Evolutionary conservation across 148 eudicot species (phyloP), one percentile per base, ranked within the genome.

Genomic region (Cornus controversa): DNA sequence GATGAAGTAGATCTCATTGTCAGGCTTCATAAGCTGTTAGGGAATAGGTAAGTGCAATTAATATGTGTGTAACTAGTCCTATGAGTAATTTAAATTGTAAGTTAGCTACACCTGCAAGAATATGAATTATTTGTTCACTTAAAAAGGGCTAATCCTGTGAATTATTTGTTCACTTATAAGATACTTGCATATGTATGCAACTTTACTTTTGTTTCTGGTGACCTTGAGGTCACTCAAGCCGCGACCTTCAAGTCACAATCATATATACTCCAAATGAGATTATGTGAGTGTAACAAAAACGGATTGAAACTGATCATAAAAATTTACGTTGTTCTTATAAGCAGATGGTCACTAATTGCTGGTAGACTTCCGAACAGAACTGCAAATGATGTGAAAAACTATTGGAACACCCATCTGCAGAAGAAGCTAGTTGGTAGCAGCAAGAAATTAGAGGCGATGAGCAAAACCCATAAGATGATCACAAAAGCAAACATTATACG

Each of bases 1-100:
- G 78, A 66, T 25, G 71, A 75, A 47, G 36, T 71, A 27, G 74
- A 71, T 50, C 74, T 71, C 23, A 71, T 71, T 15, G 50, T 27
- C 23, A 50, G 64, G 62, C 82, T 82, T 63, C 85, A 71, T 50
- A 71, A 71, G 63, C 63, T 71, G 37, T 29, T 47, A 50, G 74
- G 74, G 60, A 71, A 71, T 57, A 50, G 74, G 64, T n/a, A 71
- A 50, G 34, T 27, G 22, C 13, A 11, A 54, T 28, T 45, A 14
- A 2, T 6, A n/a, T n/a, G 20, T 50, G 11, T 60, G 24, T 60
- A n/a, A 2, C 4, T n/a, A 60, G 22, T 60, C 22, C 22, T n/a
- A 60, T 22, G 23, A 60, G 1, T 54, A 20, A 20, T 1, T 54
- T 54, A 18, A 15, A 54, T 54, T 54, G 5, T 18, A 54, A 54